Conservation (phyloP, 305 asterid species). For the Andrographis paniculata region DNA sequence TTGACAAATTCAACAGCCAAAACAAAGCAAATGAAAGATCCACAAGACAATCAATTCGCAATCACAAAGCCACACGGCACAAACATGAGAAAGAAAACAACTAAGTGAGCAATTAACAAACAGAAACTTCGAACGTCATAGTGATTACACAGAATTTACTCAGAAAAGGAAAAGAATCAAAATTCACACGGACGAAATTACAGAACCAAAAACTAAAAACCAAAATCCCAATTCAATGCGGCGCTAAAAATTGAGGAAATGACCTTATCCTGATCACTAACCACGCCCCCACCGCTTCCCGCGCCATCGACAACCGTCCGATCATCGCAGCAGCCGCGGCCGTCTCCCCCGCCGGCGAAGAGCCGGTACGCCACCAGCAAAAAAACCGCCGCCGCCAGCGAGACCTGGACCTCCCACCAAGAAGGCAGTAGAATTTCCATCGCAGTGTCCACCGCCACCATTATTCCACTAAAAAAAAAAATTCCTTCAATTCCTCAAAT, state of each 20-base stretch:
- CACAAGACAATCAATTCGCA: neutral
- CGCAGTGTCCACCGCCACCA: constrained; percentile 39
- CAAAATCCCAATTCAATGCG: constrained; percentile 13
- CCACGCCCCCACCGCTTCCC: constrained; percentile 22
- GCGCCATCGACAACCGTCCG: constrained; percentile 29
- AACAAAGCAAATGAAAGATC: neutral
- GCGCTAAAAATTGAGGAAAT: constrained; percentile 16
- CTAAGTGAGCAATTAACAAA: neutral
- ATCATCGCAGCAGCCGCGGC: constrained; percentile 38
- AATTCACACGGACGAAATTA: constrained; percentile 13
- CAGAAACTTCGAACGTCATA: no score
- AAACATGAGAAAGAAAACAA: constrained; percentile 4
- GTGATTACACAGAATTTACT: no score
- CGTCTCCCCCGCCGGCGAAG: constrained; percentile 38
- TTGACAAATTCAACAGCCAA: constrained; percentile 1
- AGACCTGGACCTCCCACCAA: constrained; percentile 93
- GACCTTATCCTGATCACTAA: constrained; percentile 53
- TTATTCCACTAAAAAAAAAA: constrained; percentile 11
- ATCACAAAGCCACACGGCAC: neutral
- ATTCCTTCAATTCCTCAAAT: constrained; percentile 1
- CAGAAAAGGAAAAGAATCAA: neutral
- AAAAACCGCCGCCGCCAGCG: constrained; percentile 72
- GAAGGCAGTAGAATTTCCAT: constrained; percentile 71
- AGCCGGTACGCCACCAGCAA: constrained; percentile 53
- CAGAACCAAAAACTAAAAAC: constrained; percentile 2